phyloP scores from a whole-genome alignment of 352 stramenopile species.

The Elongisporangium anandrum region DNA sequence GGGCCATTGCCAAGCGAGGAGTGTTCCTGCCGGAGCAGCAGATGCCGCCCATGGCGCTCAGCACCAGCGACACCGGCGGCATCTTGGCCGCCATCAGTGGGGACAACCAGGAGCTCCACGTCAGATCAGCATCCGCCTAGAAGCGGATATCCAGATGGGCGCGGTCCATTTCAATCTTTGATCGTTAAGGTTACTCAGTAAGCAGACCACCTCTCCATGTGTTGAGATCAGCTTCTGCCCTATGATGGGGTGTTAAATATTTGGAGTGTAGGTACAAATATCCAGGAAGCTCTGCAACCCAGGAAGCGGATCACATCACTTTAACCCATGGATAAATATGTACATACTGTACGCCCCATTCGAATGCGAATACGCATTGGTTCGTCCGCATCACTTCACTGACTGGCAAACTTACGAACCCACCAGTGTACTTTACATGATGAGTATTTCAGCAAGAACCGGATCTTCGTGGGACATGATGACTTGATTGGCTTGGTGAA shows the following conservation, averaged over 20 bases:
- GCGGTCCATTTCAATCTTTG: no score
- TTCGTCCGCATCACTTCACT: not conserved
- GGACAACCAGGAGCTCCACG: not conserved
- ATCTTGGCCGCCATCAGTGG: not conserved
- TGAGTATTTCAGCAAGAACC: not conserved
- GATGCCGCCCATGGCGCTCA: constrained; percentile 48
- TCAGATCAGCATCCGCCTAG: not conserved
- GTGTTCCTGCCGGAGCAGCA: constrained; percentile 34
- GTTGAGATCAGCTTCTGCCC: no score
- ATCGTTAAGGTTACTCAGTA: not conserved
- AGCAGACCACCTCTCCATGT: not conserved
- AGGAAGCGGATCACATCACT: not conserved
- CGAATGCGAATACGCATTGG: not conserved
- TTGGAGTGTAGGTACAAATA: not conserved
- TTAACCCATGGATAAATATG: not conserved
- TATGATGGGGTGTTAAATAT: not conserved
- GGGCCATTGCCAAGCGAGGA: constrained; percentile 42
- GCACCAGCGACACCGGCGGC: constrained; percentile 29
- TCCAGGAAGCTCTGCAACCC: not conserved
- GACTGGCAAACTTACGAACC: not conserved
- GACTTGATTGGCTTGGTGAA: not conserved
- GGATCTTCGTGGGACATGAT: not conserved
- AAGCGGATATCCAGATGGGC: not conserved
- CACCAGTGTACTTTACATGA: not conserved
- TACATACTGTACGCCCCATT: no score